phyloP scores from a whole-genome alignment of 306 rosid genomes.

The Medicago arabica region DNA sequence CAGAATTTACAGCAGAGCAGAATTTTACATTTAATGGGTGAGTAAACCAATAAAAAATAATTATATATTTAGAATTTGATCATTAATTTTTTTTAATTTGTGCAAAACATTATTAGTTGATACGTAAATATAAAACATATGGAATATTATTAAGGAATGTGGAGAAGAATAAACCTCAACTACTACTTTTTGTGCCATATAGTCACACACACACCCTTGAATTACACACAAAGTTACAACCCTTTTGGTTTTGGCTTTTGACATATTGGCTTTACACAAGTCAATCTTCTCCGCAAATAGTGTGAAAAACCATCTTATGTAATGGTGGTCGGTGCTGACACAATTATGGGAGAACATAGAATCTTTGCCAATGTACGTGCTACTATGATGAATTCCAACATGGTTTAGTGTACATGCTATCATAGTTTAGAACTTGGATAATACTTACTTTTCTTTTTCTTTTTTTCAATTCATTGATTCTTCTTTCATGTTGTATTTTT shows the following conservation, averaged over 20 bases:
- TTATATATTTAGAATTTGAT: too few relatives aligned
- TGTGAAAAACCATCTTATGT: slow-evolving; percentile 33
- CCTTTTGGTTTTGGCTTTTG: slow-evolving; percentile 24
- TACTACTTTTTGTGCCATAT: background rate
- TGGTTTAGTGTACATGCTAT: slow-evolving; percentile 29
- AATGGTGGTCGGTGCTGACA: slow-evolving; percentile 43
- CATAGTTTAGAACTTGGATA: slow-evolving; percentile 22
- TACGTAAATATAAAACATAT: background rate
- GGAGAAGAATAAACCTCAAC: slow-evolving; percentile 1
- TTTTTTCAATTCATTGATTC: slow-evolving; percentile 23
- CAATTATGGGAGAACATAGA: slow-evolving; percentile 19
- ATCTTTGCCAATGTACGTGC: slow-evolving; percentile 9
- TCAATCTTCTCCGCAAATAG: slow-evolving; percentile 37
- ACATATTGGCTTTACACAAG: slow-evolving; percentile 17
- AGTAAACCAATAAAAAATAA: background rate
- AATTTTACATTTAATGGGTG: background rate
- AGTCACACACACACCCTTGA: slow-evolving; percentile 42
- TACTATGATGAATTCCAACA: slow-evolving; percentile 5
- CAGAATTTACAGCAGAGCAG: too few relatives aligned
- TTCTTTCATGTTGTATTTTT: slow-evolving; percentile 2
- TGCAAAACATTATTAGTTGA: background rate
- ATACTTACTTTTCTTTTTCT: background rate
- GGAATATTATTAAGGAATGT: background rate
- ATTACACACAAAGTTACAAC: background rate
- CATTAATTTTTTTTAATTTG: background rate